Evolutionary conservation across 2,329 filamentous ascomycete genomes (phyloP).

Genomic region (Dryadomyces quercivorus): DNA sequence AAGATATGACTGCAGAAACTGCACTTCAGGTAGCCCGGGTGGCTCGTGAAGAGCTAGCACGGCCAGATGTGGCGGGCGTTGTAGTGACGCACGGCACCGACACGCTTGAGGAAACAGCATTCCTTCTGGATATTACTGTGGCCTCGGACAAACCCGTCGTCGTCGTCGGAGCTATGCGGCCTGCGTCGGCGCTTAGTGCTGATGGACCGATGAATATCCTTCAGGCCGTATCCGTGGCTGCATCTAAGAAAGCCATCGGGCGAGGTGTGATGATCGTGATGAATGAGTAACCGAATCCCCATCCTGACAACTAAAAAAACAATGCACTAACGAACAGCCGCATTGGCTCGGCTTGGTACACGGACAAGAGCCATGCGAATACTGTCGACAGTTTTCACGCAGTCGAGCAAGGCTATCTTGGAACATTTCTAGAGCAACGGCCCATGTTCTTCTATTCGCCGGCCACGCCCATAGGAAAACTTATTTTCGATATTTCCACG

Average conservation of each 20-base stretch:
- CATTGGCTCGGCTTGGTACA: slow-evolving; percentile 45
- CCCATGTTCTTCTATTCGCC: slow-evolving; percentile 48
- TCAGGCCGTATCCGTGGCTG: slow-evolving; percentile 44
- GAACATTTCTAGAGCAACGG: slow-evolving; percentile 42
- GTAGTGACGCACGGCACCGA: slow-evolving; percentile 56
- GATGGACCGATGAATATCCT: slow-evolving; percentile 51
- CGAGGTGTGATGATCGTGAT: slow-evolving; percentile 47
- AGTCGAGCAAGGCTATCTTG: slow-evolving; percentile 42
- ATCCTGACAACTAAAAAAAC: too few species aligned
- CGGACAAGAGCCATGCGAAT: slow-evolving; percentile 50
- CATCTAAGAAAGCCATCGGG: slow-evolving; percentile 27
- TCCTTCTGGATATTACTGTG: slow-evolving; percentile 48
- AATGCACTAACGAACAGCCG: slow-evolving; percentile 17
- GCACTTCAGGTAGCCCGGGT: slow-evolving; percentile 33
- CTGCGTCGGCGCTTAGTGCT: slow-evolving; percentile 47
- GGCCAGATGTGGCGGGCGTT: slow-evolving; percentile 30
- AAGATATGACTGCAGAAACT: slow-evolving; percentile 33
- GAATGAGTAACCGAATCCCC: slow-evolving; percentile 29
- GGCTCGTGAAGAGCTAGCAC: slow-evolving; percentile 35
- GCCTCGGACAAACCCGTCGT: slow-evolving; percentile 47
- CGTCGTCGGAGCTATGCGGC: slow-evolving; percentile 50
- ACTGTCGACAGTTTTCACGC: slow-evolving; percentile 49
- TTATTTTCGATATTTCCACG: slow-evolving; percentile 26
- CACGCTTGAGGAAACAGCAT: slow-evolving; percentile 50
- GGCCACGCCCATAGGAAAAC: slow-evolving; percentile 31